phyloP scores from a whole-genome alignment of 805 yeast genomes.

The Lipomyces kockii region DNA sequence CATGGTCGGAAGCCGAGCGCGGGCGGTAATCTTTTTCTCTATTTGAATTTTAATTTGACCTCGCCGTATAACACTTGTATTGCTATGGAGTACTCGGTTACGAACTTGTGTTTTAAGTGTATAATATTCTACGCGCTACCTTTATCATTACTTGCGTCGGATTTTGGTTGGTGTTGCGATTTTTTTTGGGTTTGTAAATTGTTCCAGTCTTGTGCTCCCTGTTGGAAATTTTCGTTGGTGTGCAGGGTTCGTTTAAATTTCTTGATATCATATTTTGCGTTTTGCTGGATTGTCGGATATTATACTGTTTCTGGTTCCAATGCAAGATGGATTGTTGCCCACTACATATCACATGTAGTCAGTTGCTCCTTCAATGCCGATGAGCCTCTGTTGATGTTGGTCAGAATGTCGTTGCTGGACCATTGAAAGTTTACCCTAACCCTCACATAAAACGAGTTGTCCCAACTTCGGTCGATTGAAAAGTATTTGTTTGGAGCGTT shows the following conservation, averaged over 20 bases:
- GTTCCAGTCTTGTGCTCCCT: not conserved
- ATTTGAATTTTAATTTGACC: not conserved
- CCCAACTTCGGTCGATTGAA: not conserved
- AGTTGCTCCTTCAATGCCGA: no score
- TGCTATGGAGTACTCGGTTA: not conserved
- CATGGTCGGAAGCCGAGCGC: slow-evolving; percentile 22
- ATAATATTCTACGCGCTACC: not conserved
- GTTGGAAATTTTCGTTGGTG: not conserved
- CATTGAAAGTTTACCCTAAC: not conserved
- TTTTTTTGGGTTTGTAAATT: not conserved
- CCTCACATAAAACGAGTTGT: not conserved
- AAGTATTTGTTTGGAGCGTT: not conserved
- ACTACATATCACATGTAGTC: no score
- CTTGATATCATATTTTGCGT: not conserved
- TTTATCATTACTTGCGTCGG: not conserved
- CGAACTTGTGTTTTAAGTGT: not conserved
- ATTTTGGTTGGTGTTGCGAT: not conserved
- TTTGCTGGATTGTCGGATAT: not conserved
- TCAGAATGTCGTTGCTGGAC: no score
- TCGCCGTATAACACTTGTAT: not conserved
- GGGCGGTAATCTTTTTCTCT: not conserved
- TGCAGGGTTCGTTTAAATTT: not conserved
- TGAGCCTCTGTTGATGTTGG: no score
- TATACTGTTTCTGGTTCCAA: not conserved
- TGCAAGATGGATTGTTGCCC: not conserved